Evolutionary conservation across 1,284 basidiomycete species (phyloP).

Genomic region (Chalciporus piperatoides): DNA sequence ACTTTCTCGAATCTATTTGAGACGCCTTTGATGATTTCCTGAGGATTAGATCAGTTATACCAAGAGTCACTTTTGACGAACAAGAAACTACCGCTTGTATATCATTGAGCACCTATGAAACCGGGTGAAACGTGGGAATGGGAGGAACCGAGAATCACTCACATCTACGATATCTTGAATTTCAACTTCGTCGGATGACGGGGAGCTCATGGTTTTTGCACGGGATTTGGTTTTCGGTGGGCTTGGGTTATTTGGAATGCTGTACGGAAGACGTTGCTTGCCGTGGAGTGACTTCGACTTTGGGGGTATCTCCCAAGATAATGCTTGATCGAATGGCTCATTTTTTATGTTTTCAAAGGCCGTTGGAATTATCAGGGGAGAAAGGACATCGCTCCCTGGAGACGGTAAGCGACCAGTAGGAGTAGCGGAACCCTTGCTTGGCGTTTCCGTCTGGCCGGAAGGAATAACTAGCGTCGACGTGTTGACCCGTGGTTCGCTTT

Average conservation of each 20-base stretch:
- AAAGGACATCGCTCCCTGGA: conserved; percentile 12
- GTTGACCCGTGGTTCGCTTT: conserved; percentile 1
- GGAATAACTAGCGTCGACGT: conserved; percentile 8
- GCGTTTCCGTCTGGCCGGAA: not conserved
- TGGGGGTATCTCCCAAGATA: not conserved
- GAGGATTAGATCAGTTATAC: conserved; percentile 12
- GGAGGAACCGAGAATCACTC: not conserved
- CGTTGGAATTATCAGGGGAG: conserved; percentile 17
- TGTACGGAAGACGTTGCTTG: conserved; percentile 4
- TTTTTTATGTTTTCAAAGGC: not conserved
- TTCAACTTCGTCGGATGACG: conserved; percentile 10
- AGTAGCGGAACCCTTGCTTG: not conserved
- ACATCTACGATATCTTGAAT: conserved; percentile 32
- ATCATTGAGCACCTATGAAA: conserved; percentile 28
- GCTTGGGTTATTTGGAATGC: not conserved
- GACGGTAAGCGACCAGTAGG: not conserved
- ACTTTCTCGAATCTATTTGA: conserved; percentile 40
- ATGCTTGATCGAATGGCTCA: conserved; percentile 2
- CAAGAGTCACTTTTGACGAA: conserved; percentile 8
- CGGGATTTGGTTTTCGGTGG: not conserved
- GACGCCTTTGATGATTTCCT: conserved; percentile 45
- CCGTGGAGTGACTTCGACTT: conserved; percentile 8
- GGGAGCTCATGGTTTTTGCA: not conserved
- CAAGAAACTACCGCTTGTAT: conserved; percentile 35
- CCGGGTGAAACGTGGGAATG: not conserved